Evolutionary conservation across 108 stramenopile species (phyloP).

Genomic region (Pseudonitzschia pungens): DNA sequence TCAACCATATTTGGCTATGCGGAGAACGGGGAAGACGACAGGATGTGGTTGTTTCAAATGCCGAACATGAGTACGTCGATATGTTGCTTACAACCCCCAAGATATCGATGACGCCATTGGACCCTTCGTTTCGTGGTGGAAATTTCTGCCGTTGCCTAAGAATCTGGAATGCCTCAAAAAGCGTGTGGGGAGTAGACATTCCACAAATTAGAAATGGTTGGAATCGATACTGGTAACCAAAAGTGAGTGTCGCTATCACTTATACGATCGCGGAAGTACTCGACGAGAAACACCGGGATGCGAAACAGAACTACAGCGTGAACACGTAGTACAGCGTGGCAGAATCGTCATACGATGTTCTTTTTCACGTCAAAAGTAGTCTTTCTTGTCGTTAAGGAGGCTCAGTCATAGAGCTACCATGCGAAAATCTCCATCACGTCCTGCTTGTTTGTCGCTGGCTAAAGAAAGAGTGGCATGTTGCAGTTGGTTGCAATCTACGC

Average conservation of each 20-base stretch:
- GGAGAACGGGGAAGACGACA: background rate
- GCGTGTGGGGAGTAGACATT: slow-evolving; percentile 9
- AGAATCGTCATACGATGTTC: no score
- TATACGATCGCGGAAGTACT: no score
- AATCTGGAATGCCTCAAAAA: slow-evolving; percentile 5
- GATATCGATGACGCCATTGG: slow-evolving; percentile 6
- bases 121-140: background rate
- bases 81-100: slow-evolving; percentile 14
- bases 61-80: background rate
- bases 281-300: background rate
- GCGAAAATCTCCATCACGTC: no score
- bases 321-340: no score
- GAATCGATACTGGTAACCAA: background rate
- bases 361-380: no score
- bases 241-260: no score
- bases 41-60: background rate
- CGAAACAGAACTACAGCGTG: background rate
- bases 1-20: slow-evolving; percentile 9
- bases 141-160: background rate
- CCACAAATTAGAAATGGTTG: background rate
- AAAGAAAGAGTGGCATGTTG: no score
- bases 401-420: no score
- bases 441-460: no score
- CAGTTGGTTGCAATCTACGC: no score
- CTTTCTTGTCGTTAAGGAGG: no score